Conservation (phyloP, 352 stramenopile genomes). For the Thalassiosira livingstoniorum region DNA sequence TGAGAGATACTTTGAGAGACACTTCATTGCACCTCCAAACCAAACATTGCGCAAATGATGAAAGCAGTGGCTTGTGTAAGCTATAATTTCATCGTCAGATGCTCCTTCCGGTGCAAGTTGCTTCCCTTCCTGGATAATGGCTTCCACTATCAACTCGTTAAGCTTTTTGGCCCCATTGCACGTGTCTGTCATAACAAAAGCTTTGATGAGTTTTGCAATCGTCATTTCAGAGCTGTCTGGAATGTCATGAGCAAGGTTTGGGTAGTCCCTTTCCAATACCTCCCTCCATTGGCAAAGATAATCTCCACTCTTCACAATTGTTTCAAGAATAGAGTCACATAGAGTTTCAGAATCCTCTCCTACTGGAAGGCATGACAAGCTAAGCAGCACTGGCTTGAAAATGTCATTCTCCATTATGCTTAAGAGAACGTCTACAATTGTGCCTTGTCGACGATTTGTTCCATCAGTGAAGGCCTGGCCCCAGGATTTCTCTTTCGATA, state of each 20-base stretch:
- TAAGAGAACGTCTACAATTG: neutral
- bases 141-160: neutral
- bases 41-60: constrained; percentile 26
- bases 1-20: neutral
- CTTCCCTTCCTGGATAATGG: neutral
- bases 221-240: neutral
- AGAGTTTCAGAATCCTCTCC: neutral
- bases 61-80: neutral
- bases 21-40: neutral
- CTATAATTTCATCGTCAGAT: neutral
- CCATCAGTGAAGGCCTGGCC: neutral
- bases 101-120: neutral
- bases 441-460: neutral
- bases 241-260: neutral
- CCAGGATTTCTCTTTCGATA: neutral
- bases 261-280: neutral
- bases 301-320: neutral
- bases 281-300: neutral
- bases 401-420: too few relatives aligned
- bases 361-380: neutral
- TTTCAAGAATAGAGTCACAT: neutral
- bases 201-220: neutral
- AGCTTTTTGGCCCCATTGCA: neutral
- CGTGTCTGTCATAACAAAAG: neutral
- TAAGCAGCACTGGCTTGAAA: neutral